phyloP scores from a whole-genome alignment of 176 grass and related monocot genomes.

The Saccharum officinarum region DNA sequence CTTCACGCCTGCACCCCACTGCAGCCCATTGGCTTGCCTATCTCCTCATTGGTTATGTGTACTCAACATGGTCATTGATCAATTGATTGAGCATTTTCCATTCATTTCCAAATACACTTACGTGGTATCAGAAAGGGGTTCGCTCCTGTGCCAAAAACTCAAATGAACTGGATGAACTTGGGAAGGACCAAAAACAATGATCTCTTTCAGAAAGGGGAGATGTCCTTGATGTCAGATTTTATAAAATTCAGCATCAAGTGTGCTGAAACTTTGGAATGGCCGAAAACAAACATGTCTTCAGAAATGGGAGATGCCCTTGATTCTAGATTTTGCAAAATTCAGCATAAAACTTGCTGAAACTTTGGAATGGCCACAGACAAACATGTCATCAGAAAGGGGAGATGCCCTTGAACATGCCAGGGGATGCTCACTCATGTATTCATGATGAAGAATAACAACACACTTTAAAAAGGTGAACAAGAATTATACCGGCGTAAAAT shows the following conservation, averaged over 20 bases:
- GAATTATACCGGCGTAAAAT: not conserved
- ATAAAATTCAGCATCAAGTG: not conserved
- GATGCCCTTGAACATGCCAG: not conserved
- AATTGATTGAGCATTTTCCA: no score
- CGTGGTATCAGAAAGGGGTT: no score
- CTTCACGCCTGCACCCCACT: no score
- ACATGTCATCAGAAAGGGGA: not conserved
- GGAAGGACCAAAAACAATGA: not conserved
- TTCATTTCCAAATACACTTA: no score
- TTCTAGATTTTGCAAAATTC: no score
- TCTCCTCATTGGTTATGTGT: no score
- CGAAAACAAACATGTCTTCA: no score
- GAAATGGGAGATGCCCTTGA: no score
- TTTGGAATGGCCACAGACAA: not conserved
- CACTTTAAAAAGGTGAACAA: not conserved
- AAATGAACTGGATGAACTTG: not conserved
- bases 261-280: not conserved
- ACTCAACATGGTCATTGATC: no score
- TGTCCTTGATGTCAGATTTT: not conserved
- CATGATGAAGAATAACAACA: not conserved
- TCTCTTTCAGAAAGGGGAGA: not conserved
- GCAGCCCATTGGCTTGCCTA: no score
- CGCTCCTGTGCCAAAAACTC: conserved; percentile 13
- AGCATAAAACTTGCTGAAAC: no score
- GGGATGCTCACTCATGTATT: not conserved